A percentile compares a stretch with the other conserved stretches of the same genome.
Evolutionary conservation across 2,329 filamentous ascomycete species (phyloP).

Genomic region (Monosporascus sp.): DNA sequence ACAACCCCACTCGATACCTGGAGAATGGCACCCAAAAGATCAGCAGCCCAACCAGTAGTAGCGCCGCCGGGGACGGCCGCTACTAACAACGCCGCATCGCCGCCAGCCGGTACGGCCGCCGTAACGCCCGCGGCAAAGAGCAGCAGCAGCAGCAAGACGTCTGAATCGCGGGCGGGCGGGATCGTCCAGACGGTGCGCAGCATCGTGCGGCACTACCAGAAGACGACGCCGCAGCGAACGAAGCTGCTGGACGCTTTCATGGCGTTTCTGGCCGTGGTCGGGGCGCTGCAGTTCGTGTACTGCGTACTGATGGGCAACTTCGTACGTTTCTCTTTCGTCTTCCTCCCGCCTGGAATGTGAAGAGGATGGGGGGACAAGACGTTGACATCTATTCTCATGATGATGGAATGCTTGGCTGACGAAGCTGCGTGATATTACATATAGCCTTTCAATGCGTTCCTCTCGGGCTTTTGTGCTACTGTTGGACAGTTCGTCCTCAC

Average conservation of each 20-base stretch:
- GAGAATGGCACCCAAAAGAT: conserved; percentile 49
- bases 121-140: conserved; percentile 19
- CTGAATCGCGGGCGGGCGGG: conserved; percentile 18
- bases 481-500: conserved; percentile 98
- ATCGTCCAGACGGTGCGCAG: conserved; percentile 59
- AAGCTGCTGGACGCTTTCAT: conserved; percentile 92
- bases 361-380: background rate
- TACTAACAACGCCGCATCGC: conserved; percentile 5
- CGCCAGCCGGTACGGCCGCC: conserved; percentile 17
- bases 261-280: conserved; percentile 78
- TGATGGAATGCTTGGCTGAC: conserved; percentile 1
- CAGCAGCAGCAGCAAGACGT: conserved; percentile 2
- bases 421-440: conserved; percentile 8
- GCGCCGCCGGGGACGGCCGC: conserved; percentile 13
- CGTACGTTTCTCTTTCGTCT: conserved; percentile 52
- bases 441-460: conserved; percentile 97
- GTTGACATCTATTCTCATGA: background rate
- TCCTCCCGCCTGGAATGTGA: background rate
- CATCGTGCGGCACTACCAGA: conserved; percentile 72
- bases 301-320: conserved; percentile 91
- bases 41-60: conserved; percentile 23
- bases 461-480: conserved; percentile 88
- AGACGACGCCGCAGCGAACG: conserved; percentile 80
- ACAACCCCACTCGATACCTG: conserved; percentile 4
- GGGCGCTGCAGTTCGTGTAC: conserved; percentile 88